phyloP scores from a whole-genome alignment of 1,284 basidiomycete species.

The Malassezia arunalokei region DNA sequence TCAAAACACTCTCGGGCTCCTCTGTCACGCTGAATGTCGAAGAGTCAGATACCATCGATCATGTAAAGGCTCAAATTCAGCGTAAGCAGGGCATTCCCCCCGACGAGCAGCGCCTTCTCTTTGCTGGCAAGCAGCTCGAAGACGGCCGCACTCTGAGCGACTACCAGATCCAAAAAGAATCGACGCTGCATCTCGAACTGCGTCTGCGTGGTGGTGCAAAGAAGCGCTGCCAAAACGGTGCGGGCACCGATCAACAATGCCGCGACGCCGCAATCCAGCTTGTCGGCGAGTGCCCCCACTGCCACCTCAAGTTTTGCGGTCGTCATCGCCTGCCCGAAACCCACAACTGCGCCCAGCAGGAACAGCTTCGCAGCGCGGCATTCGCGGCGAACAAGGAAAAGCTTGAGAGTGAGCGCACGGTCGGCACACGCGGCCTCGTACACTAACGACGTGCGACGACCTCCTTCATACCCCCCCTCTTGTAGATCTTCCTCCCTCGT shows the following conservation, averaged over 20 bases:
- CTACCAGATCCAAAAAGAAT: conserved; percentile 69
- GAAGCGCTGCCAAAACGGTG: conserved; percentile 42
- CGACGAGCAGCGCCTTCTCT: conserved; percentile 94
- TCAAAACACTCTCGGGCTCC: conserved; percentile 46
- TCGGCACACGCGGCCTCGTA: conserved; percentile 36
- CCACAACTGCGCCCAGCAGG: conserved; percentile 39
- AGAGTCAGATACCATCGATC: conserved; percentile 80
- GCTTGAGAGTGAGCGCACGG: conserved; percentile 41
- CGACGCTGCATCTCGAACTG: conserved; percentile 42
- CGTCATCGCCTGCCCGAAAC: conserved; percentile 42
- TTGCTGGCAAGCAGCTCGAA: conserved; percentile 87
- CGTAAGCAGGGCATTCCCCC: conserved; percentile 66
- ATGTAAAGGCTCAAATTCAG: conserved; percentile 53
- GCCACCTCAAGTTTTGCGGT: conserved; percentile 40
- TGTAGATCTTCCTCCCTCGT: too few species aligned
- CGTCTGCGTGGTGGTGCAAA: conserved; percentile 41
- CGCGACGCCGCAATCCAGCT: conserved; percentile 44
- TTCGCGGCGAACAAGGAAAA: conserved; percentile 45
- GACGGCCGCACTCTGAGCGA: conserved; percentile 49
- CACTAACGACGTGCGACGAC: conserved; percentile 18
- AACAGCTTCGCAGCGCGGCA: conserved; percentile 38
- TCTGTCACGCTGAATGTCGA: conserved; percentile 48
- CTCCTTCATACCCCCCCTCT: not conserved
- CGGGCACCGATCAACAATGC: conserved; percentile 37
- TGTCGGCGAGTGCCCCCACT: conserved; percentile 45